Conservation (phyloP, 306 rosid species). For the Corylus americana region DNA sequence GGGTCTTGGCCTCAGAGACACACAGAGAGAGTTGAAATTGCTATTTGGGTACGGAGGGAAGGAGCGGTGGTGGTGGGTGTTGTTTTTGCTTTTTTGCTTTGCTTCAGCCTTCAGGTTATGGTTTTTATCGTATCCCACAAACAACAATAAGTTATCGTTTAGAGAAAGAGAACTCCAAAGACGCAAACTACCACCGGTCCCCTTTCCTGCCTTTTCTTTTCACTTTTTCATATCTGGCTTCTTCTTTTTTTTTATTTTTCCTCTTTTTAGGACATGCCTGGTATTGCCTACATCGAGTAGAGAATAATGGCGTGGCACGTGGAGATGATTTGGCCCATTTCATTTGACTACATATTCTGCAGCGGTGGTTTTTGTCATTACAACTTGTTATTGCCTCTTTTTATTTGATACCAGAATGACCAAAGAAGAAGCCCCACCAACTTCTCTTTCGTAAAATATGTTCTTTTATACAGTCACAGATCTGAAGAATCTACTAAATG, state of each 20-base stretch:
- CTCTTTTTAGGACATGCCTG: neutral
- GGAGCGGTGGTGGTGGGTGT: neutral
- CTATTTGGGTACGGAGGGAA: neutral
- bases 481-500: no score
- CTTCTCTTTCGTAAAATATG: no score
- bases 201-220: neutral
- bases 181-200: conserved; percentile 14
- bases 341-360: neutral
- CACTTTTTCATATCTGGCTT: neutral
- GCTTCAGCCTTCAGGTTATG: neutral
- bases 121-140: neutral
- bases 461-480: no score
- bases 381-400: no score
- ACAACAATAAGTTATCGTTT: conserved; percentile 16
- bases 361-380: no score
- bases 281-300: neutral
- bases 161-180: conserved; percentile 6
- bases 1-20: neutral
- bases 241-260: neutral
- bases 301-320: conserved; percentile 1
- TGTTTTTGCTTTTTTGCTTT: neutral
- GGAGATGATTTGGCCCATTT: neutral
- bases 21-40: neutral
- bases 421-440: no score
- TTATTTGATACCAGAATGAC: no score